These are phyloP conservation scores for Albifimbria verrucaria DNA, from an alignment of 2,329 filamentous ascomycete species.

Conservation along the genomic window DNA sequence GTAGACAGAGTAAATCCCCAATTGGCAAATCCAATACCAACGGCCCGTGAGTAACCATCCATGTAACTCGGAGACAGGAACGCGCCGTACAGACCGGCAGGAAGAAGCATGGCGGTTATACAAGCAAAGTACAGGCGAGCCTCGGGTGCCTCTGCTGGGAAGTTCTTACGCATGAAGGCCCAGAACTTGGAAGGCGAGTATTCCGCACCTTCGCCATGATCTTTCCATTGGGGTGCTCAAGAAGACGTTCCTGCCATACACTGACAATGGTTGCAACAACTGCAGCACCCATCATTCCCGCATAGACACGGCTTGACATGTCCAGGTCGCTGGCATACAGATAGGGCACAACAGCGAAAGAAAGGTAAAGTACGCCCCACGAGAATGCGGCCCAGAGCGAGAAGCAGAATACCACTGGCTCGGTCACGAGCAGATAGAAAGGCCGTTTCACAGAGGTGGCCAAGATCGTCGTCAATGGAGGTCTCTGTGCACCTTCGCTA, in stretches of 20 bases:
- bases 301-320: slow-evolving; percentile 68
- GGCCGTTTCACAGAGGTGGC: slow-evolving; percentile 71
- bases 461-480: slow-evolving; percentile 66
- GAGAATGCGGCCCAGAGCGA: slow-evolving; percentile 86
- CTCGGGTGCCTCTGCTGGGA: slow-evolving; percentile 62
- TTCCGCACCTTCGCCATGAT: slow-evolving; percentile 13
- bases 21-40: slow-evolving; percentile 71
- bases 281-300: slow-evolving; percentile 65
- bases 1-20: slow-evolving; percentile 88
- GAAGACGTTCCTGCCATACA: slow-evolving; percentile 68
- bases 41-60: slow-evolving; percentile 24
- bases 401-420: slow-evolving; percentile 81
- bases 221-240: slow-evolving; percentile 40
- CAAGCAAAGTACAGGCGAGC: slow-evolving; percentile 81
- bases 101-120: slow-evolving; percentile 69
- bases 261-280: slow-evolving; percentile 65
- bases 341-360: slow-evolving; percentile 75
- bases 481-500: slow-evolving; percentile 72
- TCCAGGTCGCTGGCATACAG: slow-evolving; percentile 68
- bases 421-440: slow-evolving; percentile 72
- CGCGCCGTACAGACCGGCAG: slow-evolving; percentile 66
- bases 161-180: slow-evolving; percentile 40
- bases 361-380: slow-evolving; percentile 86
- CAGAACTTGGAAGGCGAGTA: slow-evolving; percentile 34
- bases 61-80: slow-evolving; percentile 24